These are phyloP conservation scores for Chaetothyriales sp. DNA, from an alignment of 2,329 filamentous ascomycete species.

Conservation along the genomic window DNA sequence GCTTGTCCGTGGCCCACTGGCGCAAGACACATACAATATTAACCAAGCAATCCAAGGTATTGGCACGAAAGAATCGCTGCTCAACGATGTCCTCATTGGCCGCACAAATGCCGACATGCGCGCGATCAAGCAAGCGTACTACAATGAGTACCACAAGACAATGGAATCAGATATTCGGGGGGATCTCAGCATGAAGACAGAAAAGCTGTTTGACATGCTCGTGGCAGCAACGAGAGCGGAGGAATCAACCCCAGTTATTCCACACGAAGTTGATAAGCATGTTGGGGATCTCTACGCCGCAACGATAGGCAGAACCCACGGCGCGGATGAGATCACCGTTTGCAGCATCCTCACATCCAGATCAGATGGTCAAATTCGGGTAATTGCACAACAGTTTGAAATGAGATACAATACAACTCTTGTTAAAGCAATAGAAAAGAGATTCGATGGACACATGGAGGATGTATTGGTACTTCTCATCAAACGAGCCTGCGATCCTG, in stretches of 20 bases:
- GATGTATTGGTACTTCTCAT: constrained; percentile 69
- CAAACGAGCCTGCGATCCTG: constrained; percentile 62
- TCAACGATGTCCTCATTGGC: constrained; percentile 75
- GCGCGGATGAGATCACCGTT: constrained; percentile 62
- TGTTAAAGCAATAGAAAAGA: constrained; percentile 59
- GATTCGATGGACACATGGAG: constrained; percentile 89
- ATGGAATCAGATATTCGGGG: constrained; percentile 61
- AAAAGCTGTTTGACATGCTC: constrained; percentile 72
- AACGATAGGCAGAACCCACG: constrained; percentile 54
- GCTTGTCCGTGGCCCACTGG: constrained; percentile 63
- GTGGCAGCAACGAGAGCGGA: constrained; percentile 61
- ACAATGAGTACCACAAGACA: constrained; percentile 48
- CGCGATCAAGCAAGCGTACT: constrained; percentile 72
- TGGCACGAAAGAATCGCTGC: constrained; percentile 72
- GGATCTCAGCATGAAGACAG: constrained; percentile 76
- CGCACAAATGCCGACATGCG: constrained; percentile 76
- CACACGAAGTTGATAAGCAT: constrained; percentile 60
- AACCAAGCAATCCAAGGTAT: constrained; percentile 60
- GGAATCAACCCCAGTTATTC: constrained; percentile 60
- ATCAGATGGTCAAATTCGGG: constrained; percentile 71
- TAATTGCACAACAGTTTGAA: constrained; percentile 63
- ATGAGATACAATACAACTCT: constrained; percentile 57
- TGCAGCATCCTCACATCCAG: constrained; percentile 64
- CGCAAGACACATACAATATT: constrained; percentile 59
- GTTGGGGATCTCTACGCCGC: constrained; percentile 64